Percentiles rank a stretch among this genome's conserved stretches.
phyloP scores from a whole-genome alignment of 108 stramenopile genomes.

The Epipyxis sp. region DNA sequence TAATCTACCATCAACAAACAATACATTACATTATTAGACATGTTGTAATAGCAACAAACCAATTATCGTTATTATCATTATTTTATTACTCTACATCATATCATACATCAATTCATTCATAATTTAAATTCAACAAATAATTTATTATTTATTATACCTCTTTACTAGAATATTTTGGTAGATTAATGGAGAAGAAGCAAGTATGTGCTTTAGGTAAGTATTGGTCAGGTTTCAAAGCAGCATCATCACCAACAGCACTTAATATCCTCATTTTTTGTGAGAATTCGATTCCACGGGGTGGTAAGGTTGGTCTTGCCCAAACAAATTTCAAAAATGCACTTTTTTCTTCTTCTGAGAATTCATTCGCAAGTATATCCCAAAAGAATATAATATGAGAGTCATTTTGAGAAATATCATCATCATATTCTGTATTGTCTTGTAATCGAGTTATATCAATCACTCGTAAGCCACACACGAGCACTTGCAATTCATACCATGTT shows the following conservation, averaged over 20 bases:
- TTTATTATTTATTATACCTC: background rate
- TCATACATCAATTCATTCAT: too few relatives aligned
- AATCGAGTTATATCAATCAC: constrained; percentile 54
- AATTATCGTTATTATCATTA: too few relatives aligned
- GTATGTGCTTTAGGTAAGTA: constrained; percentile 63
- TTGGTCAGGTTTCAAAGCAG: constrained; percentile 50
- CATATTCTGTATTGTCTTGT: constrained; percentile 49
- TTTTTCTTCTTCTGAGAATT: constrained; percentile 47
- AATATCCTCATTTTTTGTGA: constrained; percentile 55
- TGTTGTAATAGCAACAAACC: too few relatives aligned
- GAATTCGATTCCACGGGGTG: constrained; percentile 49
- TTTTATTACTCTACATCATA: too few relatives aligned
- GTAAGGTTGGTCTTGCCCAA: constrained; percentile 58
- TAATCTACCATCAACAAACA: constrained; percentile 30
- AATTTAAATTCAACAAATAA: too few relatives aligned
- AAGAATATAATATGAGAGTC: constrained; percentile 49
- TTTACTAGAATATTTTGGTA: constrained; percentile 55
- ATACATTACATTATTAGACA: background rate
- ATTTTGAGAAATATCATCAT: constrained; percentile 43
- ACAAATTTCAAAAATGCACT: constrained; percentile 54
- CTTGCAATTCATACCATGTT: constrained; percentile 51
- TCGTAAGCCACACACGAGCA: constrained; percentile 48
- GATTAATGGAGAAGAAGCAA: constrained; percentile 61
- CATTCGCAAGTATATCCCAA: constrained; percentile 47
- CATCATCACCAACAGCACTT: constrained; percentile 42